Evolutionary conservation across 1,284 basidiomycete species (phyloP).

Genomic region (Leucocoprinus gongylophorus): DNA sequence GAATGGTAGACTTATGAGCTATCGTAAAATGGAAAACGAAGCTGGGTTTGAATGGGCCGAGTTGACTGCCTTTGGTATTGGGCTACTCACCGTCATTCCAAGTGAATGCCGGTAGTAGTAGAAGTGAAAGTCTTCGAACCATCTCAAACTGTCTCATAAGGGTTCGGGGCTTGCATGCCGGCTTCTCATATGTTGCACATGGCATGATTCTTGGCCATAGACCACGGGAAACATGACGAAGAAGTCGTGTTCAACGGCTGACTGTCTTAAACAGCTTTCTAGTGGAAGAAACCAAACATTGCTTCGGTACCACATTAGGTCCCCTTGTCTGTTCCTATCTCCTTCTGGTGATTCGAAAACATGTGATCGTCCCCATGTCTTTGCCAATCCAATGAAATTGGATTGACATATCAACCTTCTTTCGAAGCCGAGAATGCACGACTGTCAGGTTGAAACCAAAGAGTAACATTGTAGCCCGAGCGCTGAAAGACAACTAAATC

Average conservation of each 20-base stretch:
- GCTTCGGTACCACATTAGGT: no score
- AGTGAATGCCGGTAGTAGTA: slow-evolving; percentile 2
- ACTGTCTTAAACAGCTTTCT: no score
- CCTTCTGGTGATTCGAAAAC: neutral
- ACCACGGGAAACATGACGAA: neutral
- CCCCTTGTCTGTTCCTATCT: no score
- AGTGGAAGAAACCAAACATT: no score
- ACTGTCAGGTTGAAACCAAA: neutral
- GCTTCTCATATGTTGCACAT: neutral
- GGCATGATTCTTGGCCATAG: no score
- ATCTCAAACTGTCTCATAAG: neutral
- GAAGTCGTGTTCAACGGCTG: neutral
- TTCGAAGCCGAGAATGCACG: slow-evolving; percentile 1
- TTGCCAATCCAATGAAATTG: slow-evolving; percentile 6
- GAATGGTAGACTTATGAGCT: no score
- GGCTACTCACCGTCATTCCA: slow-evolving; percentile 3
- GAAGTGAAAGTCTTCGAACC: neutral
- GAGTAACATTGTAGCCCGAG: neutral
- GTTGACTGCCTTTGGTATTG: neutral
- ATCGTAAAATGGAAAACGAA: neutral
- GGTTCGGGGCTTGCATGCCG: neutral
- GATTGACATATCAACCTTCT: neutral
- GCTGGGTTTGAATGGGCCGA: neutral
- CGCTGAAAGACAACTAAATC: neutral
- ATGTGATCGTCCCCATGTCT: neutral